These are phyloP conservation scores for Coemansia sp. DNA, from an alignment of 192 early-diverging fungal species.

Conservation along the genomic window DNA sequence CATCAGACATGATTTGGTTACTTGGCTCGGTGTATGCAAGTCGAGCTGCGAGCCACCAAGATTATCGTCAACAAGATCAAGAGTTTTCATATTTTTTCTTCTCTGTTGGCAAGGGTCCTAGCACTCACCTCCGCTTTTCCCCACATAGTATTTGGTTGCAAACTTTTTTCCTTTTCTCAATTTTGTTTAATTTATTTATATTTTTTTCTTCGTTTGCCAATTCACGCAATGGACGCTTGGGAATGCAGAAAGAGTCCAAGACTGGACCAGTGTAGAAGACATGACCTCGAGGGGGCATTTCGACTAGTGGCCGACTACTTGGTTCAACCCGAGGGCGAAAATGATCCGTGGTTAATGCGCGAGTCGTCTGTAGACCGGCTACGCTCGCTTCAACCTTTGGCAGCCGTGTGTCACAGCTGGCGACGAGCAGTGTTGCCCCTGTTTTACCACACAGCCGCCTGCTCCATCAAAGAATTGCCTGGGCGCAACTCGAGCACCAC, in stretches of 20 bases:
- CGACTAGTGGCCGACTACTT: constrained; percentile 24
- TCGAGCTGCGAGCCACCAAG: neutral
- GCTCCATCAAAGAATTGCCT: constrained; percentile 20
- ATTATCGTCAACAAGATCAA: neutral
- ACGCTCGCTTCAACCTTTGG: constrained; percentile 31
- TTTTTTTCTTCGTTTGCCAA: neutral
- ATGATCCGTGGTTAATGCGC: neutral
- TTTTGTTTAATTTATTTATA: neutral
- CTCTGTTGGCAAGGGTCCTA: neutral
- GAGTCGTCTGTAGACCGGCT: constrained; percentile 18
- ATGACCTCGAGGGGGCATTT: constrained; percentile 15
- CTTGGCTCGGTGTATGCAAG: neutral
- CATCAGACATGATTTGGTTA: neutral
- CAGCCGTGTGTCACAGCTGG: constrained; percentile 39
- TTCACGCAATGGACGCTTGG: neutral
- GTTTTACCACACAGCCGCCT: constrained; percentile 37
- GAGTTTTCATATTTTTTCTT: neutral
- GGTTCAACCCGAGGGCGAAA: neutral
- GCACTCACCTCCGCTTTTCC: neutral
- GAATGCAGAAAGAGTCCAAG: neutral
- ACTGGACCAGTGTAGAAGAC: constrained; percentile 1
- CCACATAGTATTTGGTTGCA: neutral
- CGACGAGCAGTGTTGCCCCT: constrained; percentile 28
- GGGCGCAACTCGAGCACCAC: neutral
- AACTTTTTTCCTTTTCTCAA: neutral